phyloP scores from a whole-genome alignment of 352 stramenopile genomes.

The Pythium guiyangense region DNA sequence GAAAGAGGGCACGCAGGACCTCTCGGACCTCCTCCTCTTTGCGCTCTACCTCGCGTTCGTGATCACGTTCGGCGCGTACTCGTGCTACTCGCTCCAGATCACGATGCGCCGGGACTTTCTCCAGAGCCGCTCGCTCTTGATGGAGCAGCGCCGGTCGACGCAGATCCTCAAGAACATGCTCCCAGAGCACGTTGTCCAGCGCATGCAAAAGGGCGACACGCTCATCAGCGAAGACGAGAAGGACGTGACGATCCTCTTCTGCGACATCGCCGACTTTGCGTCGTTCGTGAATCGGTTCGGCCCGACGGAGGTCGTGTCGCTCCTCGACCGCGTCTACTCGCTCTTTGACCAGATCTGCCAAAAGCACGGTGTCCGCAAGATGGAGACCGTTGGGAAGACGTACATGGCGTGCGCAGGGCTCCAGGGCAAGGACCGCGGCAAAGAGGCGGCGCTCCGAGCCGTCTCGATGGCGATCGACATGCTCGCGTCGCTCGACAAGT shows the following conservation, averaged over 20 bases:
- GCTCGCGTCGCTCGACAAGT: slow-evolving; percentile 47
- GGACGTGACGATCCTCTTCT: slow-evolving; percentile 86
- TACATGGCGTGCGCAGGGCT: slow-evolving; percentile 88
- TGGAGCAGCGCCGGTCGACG: slow-evolving; percentile 74
- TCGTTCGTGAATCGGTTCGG: slow-evolving; percentile 77
- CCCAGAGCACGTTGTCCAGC: slow-evolving; percentile 76
- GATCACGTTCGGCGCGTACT: slow-evolving; percentile 66
- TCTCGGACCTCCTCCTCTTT: slow-evolving; percentile 59
- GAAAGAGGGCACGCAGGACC: slow-evolving; percentile 19
- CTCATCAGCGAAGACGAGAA: slow-evolving; percentile 85
- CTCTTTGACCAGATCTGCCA: slow-evolving; percentile 89
- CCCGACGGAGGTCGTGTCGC: slow-evolving; percentile 69
- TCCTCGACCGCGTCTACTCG: slow-evolving; percentile 91
- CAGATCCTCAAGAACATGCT: slow-evolving; percentile 87
- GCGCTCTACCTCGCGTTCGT: slow-evolving; percentile 70
- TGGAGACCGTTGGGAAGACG: slow-evolving; percentile 91
- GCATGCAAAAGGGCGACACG: slow-evolving; percentile 81
- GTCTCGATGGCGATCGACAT: slow-evolving; percentile 31
- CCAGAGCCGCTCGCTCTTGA: slow-evolving; percentile 66
- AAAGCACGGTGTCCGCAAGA: slow-evolving; percentile 90
- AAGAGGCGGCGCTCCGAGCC: slow-evolving; percentile 65
- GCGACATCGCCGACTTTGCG: slow-evolving; percentile 78
- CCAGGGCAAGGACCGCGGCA: slow-evolving; percentile 75
- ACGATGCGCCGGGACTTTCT: slow-evolving; percentile 83
- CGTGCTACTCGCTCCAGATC: slow-evolving; percentile 80